Percentiles rank a stretch among this genome's conserved stretches.
Evolutionary conservation across 2,329 filamentous ascomycete genomes (phyloP).

Genomic region (Clonostachys byssicola): DNA sequence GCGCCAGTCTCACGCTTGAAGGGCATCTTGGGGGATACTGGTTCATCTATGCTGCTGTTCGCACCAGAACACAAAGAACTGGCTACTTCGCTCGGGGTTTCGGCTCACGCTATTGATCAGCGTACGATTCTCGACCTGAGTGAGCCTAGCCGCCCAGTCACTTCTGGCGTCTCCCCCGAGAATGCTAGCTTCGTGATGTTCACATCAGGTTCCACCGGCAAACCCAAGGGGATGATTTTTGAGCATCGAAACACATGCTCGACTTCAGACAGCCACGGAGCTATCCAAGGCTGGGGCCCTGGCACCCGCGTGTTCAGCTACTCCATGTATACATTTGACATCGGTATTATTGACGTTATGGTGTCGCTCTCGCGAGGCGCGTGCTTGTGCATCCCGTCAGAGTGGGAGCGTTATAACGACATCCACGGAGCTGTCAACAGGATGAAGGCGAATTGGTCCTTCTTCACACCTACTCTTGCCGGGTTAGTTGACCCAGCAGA

Average conservation of each 20-base stretch:
- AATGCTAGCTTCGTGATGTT: conserved; percentile 7
- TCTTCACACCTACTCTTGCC: conserved; percentile 1
- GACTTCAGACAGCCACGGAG: conserved; percentile 31
- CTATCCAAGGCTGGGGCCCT: conserved; percentile 12
- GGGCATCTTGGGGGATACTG: conserved; percentile 1
- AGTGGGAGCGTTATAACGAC: background rate
- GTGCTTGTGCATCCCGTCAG: conserved; percentile 1
- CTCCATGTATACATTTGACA: conserved; percentile 19
- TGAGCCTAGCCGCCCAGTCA: conserved; percentile 3
- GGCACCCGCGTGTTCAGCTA: conserved; percentile 37
- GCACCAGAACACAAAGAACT: background rate
- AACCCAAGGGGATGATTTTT: conserved; percentile 6
- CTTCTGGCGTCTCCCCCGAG: conserved; percentile 1
- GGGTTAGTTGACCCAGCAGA: background rate
- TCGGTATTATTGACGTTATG: conserved; percentile 4
- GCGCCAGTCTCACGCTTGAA: conserved; percentile 12
- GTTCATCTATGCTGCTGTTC: conserved; percentile 3
- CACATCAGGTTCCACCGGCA: conserved; percentile 4
- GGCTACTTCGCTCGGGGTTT: background rate
- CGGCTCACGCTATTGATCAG: background rate
- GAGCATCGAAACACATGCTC: conserved; percentile 10
- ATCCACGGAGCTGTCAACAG: background rate
- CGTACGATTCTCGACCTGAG: background rate
- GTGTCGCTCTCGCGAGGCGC: conserved; percentile 1
- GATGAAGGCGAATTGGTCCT: background rate